Conservation (phyloP, 441 rosid species). For the Populus tomentosa region DNA sequence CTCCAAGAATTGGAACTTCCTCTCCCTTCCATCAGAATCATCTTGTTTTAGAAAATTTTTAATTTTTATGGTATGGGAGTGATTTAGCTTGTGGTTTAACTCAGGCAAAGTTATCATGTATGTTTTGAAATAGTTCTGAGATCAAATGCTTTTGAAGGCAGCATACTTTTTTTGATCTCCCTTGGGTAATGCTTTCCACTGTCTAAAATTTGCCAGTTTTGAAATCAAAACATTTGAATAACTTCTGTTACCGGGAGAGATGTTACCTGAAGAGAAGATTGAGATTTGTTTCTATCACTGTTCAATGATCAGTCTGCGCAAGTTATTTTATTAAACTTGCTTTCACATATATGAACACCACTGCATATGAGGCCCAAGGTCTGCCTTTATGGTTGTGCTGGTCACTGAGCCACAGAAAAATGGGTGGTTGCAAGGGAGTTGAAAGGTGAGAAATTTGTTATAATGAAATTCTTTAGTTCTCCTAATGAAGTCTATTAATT, state of each 20-base stretch:
- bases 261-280: too few species aligned
- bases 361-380: neutral
- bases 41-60: neutral
- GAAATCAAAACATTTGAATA: neutral
- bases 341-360: neutral
- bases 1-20: neutral
- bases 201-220: neutral
- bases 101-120: neutral
- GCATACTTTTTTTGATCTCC: neutral
- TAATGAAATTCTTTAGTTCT: neutral
- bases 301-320: neutral
- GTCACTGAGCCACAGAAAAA: neutral
- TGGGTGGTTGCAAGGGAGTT: constrained; percentile 1
- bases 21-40: neutral
- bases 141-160: neutral
- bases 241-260: too few species aligned
- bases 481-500: neutral
- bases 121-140: neutral
- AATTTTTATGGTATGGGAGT: neutral
- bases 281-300: neutral
- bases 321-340: neutral
- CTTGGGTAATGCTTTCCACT: neutral
- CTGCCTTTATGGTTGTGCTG: neutral
- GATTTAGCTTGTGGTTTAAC: neutral
- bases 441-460: constrained; percentile 1